Evolutionary conservation across 768 basidiomycete species (phyloP), one percentile per base, ranked within the genome.

Genomic region (Daedaleopsis sinensis): DNA sequence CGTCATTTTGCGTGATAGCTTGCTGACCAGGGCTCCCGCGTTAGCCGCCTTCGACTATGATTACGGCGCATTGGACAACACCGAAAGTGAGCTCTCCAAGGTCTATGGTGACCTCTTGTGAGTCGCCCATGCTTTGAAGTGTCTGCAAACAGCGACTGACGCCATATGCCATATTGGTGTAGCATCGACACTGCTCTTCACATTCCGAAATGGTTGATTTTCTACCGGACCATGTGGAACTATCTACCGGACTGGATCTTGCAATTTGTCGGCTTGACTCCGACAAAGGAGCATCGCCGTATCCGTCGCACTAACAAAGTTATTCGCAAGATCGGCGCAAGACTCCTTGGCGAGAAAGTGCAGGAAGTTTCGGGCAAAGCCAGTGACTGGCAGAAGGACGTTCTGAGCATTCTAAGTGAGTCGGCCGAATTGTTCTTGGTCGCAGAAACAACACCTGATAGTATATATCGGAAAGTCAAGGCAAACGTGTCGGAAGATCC

Each of bases 401-500:
- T 67, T 7, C 58, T 67, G 59, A 67, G 63, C 58, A 43, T 65
- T 18, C 21, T 67, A 21, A 48, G 50, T 59, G 54, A 49, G 47
- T 15, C 11, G n/a, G 1, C 12, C 23, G 16, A 13, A 13, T 24
- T 15, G 11, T 49, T 21, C 5, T 24, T n/a, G 18, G 27, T 23
- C 46, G 19, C 10, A n/a, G n/a, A 8, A 1, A 12, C 43, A 16
- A n/a, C 47, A 15, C 47, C 6, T 12, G 2, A 42, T 18, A 3
- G 39, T 32, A 11, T 18, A 42, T 42, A 10, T 36, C 19, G 12
- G 13, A 11, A n/a, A 59, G 54, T 65, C 13, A 65, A 56, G 13
- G 66, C 64, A 1, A 67, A 65, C 23, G 39, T n/a, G 37, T 60
- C 66, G 13, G 66, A 63, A 38, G 24, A 61, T 35, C 52, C 65